phyloP scores from a whole-genome alignment of 345 rosid species.

The Arabidopsis suecica region DNA sequence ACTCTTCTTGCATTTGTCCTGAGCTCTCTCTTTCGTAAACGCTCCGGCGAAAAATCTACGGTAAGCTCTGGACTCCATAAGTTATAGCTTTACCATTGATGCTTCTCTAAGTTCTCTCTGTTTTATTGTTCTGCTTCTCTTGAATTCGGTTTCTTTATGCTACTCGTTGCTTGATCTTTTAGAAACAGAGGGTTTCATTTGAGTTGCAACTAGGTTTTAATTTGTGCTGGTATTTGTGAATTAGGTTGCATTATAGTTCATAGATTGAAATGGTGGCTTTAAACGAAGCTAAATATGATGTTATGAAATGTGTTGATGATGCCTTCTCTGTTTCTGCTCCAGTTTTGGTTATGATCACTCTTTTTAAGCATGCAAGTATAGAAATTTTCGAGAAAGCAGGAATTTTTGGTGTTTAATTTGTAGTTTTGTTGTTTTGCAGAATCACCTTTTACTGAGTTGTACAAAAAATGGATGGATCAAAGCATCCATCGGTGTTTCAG shows the following conservation, averaged over 20 bases:
- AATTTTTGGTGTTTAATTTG: not conserved
- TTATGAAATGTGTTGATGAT: not conserved
- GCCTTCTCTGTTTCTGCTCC: slow-evolving; percentile 8
- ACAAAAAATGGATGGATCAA: slow-evolving; percentile 61
- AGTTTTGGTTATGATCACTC: not conserved
- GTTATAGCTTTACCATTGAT: not conserved
- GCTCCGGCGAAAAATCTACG: slow-evolving; percentile 20
- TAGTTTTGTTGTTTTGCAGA: slow-evolving; percentile 16
- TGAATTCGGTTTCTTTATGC: not conserved
- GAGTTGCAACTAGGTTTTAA: not conserved
- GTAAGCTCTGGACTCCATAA: slow-evolving; percentile 25
- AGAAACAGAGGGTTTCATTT: not conserved
- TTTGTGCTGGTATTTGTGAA: not conserved
- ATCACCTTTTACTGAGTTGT: not conserved
- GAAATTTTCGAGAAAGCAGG: not conserved
- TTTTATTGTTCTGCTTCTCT: not conserved
- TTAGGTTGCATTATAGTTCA: not conserved
- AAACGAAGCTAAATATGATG: not conserved
- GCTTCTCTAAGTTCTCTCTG: not conserved
- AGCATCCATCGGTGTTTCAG: slow-evolving; percentile 59
- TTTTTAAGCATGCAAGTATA: not conserved
- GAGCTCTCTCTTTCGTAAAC: not conserved
- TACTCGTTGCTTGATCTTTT: not conserved
- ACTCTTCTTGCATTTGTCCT: not conserved
- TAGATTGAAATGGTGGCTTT: not conserved